Conservation (phyloP, 768 basidiomycete species). For the Suillus cothurnatus region DNA sequence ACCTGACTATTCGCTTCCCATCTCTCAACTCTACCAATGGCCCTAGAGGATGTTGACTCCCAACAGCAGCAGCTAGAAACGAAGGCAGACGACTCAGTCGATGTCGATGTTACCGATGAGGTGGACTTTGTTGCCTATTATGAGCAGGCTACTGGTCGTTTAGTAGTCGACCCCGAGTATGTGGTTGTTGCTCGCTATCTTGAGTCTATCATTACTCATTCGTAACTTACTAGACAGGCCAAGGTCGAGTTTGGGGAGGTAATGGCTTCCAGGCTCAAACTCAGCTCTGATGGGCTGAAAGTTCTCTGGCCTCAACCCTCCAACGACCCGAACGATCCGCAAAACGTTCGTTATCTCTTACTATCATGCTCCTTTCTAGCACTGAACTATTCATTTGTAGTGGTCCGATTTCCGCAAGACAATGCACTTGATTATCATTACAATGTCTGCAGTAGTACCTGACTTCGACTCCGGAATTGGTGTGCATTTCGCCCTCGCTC, state of each 20-base stretch:
- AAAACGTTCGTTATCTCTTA: slow-evolving; percentile 42
- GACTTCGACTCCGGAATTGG: slow-evolving; percentile 58
- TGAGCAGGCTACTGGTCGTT: slow-evolving; percentile 55
- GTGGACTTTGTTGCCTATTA: slow-evolving; percentile 47
- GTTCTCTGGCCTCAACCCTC: slow-evolving; percentile 59
- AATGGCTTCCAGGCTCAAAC: slow-evolving; percentile 48
- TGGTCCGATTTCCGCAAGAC: slow-evolving; percentile 48
- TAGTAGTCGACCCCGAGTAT: slow-evolving; percentile 64
- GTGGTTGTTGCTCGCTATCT: slow-evolving; percentile 21
- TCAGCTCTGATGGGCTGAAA: slow-evolving; percentile 44
- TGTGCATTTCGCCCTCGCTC: slow-evolving; percentile 16
- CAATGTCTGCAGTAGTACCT: slow-evolving; percentile 54
- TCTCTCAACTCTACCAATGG: neutral
- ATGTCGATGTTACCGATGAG: slow-evolving; percentile 12
- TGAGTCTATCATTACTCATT: neutral
- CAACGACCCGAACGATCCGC: slow-evolving; percentile 52
- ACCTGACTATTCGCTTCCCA: slow-evolving; percentile 2
- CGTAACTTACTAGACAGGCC: slow-evolving; percentile 40
- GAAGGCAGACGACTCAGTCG: neutral
- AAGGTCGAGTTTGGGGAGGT: slow-evolving; percentile 50
- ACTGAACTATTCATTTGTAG: slow-evolving; percentile 25
- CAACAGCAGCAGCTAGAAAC: neutral
- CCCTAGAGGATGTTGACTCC: neutral
- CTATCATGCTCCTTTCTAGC: neutral
- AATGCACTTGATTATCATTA: slow-evolving; percentile 49